Evolutionary conservation across 257 asterid genomes (phyloP).

Genomic region (Nemophila menziesii): DNA sequence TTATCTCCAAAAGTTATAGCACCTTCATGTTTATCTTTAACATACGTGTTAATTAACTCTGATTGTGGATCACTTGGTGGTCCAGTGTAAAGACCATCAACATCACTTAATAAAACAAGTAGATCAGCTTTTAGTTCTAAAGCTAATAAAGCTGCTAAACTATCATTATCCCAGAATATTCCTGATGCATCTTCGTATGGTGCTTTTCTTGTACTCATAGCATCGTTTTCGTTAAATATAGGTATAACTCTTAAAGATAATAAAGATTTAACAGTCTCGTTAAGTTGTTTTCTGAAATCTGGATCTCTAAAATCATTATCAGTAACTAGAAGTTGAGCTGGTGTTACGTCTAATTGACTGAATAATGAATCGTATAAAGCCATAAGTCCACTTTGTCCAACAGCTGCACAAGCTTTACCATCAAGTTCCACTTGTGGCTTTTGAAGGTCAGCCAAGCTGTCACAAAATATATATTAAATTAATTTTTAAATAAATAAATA

Average conservation of each 20-base stretch:
- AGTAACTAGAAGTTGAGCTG: conserved; percentile 77
- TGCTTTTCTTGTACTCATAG: conserved; percentile 67
- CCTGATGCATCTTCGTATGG: conserved; percentile 88
- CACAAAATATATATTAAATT: not conserved
- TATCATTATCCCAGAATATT: conserved; percentile 82
- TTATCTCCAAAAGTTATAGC: conserved; percentile 67
- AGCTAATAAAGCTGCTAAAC: conserved; percentile 69
- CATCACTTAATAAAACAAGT: conserved; percentile 70
- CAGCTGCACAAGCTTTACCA: conserved; percentile 99
- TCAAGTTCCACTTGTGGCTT: conserved; percentile 95
- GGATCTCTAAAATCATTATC: conserved; percentile 67
- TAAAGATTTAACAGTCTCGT: conserved; percentile 48
- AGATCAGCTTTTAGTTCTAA: conserved; percentile 76
- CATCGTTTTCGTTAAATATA: conserved; percentile 73
- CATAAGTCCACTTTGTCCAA: conserved; percentile 97
- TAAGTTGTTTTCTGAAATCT: conserved; percentile 55
- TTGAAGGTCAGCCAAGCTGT: conserved; percentile 95
- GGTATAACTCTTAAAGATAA: conserved; percentile 58
- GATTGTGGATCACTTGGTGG: conserved; percentile 79
- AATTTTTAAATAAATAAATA: not conserved
- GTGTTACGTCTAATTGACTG: conserved; percentile 78
- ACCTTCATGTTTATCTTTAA: conserved; percentile 47
- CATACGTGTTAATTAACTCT: conserved; percentile 47
- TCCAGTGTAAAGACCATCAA: conserved; percentile 77
- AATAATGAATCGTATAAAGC: conserved; percentile 87